Base-by-base conservation (phyloP, 2,329 filamentous ascomycete species). In the Fusarium sp. region DNA sequence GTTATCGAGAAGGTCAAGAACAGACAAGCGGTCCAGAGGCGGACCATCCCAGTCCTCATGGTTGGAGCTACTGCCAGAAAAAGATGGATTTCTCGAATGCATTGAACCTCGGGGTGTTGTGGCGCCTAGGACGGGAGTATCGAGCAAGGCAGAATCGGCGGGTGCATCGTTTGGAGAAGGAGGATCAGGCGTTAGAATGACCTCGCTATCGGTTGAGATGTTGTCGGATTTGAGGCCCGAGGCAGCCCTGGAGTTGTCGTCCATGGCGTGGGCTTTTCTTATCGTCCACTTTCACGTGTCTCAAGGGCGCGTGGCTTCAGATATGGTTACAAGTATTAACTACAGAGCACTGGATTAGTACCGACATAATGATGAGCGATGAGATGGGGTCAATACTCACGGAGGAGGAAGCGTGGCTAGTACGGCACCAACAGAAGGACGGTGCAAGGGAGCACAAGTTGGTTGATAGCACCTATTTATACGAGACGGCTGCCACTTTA, bases 1-100 rank as follows among this genome's bases (percentile, higher is more conserved):
- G 78, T 98, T 98, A 81, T 98, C 95, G 71, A 99, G 88, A 51
- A 99, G 86, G 77, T 99, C 96, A 75, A 99, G 94, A 61, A 98
- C 89, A 41, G 92, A 94, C 57, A 99, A 85, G 54, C 94, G 92
- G 79, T 99, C 96, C 25, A 98, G 84, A 1, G 95, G 94, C 12
- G 94, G 93, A 67, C 89, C 85, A 68, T 97, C 94, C 88, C 93
- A 96, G 77, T 95, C 94, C 74, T 96, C 93, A 61, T 96, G 92
- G 75, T 94, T 94, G n/a, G 90, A 91, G 79, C 91, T 94, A 80
- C 90, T 94, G 51, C 89, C 90, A n/a, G 93, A 94, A 79, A 94
- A 94, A 18, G 94, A 97, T 18, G 88, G 86, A 58, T 92, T 91
- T 63, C 94, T 89, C 10, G 94, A 97, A 49, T 94, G 82, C 69